These are phyloP conservation scores for Ophiocordyceps camponoti-leonardi DNA, from an alignment of 2,329 filamentous ascomycete species.

Conservation along the genomic window DNA sequence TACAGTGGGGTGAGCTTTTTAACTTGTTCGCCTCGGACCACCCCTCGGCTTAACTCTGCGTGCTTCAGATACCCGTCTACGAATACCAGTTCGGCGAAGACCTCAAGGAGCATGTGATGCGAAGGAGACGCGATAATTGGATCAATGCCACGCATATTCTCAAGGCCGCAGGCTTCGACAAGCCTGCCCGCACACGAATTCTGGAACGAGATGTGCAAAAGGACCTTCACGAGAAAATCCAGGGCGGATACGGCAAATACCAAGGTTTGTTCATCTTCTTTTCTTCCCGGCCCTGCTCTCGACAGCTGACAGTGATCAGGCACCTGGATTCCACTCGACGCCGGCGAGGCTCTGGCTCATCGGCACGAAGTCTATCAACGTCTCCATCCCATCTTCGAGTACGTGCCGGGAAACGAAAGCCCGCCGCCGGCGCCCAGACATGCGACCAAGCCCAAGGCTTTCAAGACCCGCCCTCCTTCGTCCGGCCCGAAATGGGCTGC, in stretches of 20 bases:
- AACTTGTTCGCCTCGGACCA: neutral
- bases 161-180: slow-evolving; percentile 93
- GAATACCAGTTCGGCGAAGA: slow-evolving; percentile 77
- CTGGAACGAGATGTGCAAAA: slow-evolving; percentile 95
- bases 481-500: slow-evolving; percentile 38
- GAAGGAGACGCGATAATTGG: slow-evolving; percentile 83
- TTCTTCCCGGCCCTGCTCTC: neutral
- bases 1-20: slow-evolving; percentile 43
- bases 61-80: slow-evolving; percentile 69
- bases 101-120: slow-evolving; percentile 80
- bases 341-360: slow-evolving; percentile 65
- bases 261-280: slow-evolving; percentile 47
- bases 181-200: slow-evolving; percentile 85
- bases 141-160: slow-evolving; percentile 99
- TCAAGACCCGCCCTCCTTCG: slow-evolving; percentile 29
- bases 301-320: slow-evolving; percentile 27
- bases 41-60: neutral
- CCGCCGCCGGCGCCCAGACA: slow-evolving; percentile 91
- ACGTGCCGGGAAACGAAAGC: slow-evolving; percentile 64
- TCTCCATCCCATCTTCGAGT: slow-evolving; percentile 79
- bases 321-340: slow-evolving; percentile 85
- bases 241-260: slow-evolving; percentile 97
- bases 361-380: slow-evolving; percentile 78
- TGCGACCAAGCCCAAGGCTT: slow-evolving; percentile 67
- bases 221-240: slow-evolving; percentile 91